These are phyloP conservation scores for Trypethelium eluteriae DNA, from an alignment of 495 filamentous ascomycete genomes.

Conservation along the genomic window DNA sequence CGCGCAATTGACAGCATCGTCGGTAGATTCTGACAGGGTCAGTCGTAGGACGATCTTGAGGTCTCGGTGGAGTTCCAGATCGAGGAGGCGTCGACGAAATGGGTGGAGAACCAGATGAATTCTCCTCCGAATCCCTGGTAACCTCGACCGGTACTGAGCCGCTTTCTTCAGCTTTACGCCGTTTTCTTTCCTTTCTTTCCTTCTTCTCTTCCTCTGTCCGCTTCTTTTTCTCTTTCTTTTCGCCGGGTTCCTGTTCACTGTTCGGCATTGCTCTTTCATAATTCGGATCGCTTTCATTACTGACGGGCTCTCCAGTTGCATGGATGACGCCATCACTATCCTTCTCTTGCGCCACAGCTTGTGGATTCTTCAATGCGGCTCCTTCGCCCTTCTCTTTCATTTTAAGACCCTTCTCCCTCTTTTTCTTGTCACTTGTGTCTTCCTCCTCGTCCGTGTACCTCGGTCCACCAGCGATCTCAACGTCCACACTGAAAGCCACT, in stretches of 20 bases:
- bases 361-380: constrained; percentile 56
- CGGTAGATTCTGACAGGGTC: constrained; percentile 90
- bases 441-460: constrained; percentile 45
- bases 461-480: constrained; percentile 79
- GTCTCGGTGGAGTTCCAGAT: constrained; percentile 37
- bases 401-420: constrained; percentile 57
- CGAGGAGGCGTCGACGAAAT: not conserved
- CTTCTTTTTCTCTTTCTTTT: constrained; percentile 88
- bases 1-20: constrained; percentile 85
- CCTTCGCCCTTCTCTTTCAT: constrained; percentile 62
- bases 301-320: constrained; percentile 37
- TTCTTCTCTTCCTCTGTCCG: constrained; percentile 80
- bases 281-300: constrained; percentile 27
- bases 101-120: not conserved
- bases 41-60: constrained; percentile 68
- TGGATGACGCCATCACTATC: constrained; percentile 43
- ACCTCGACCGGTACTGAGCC: constrained; percentile 74
- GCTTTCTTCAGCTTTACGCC: constrained; percentile 71
- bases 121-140: constrained; percentile 41
- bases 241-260: constrained; percentile 43
- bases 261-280: constrained; percentile 28
- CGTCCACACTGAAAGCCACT: constrained; percentile 93
- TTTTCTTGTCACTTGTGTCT: constrained; percentile 35
- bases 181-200: constrained; percentile 75
- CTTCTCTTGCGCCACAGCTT: constrained; percentile 51